Evolutionary conservation across 2,329 filamentous ascomycete species (phyloP), one percentile per base, ranked within the genome.

Genomic region (Beauveria asiatica): DNA sequence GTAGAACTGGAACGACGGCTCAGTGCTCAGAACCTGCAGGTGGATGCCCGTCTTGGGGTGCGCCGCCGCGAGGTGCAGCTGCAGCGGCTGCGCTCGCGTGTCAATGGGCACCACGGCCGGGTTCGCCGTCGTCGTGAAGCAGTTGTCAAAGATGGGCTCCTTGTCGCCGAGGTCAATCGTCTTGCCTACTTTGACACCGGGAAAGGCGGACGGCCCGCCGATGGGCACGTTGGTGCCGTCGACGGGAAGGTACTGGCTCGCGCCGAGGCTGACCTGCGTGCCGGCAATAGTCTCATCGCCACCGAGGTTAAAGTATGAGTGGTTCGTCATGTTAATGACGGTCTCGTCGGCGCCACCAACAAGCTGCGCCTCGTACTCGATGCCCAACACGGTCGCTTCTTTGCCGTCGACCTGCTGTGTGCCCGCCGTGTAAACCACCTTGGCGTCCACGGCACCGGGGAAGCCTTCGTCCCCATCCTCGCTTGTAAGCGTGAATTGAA

Each of bases 1-100:
- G 76, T 97, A 97, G 76, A 97, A 96, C 74, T 97, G 93, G 80
- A 97, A 97, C 0, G 91, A 90, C 0, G 94, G 94, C 78, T 97
- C 93, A 0, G 93, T 97, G 77, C 90, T 94, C 68, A 85, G 79
- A 6, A 96, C 88, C 73, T 97, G 90, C 54, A 97, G 84, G 71
- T 95, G 88, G 65, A 97, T 80, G 64, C 85, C 84, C 30, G 86
- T 88, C 54, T 78, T 79, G 6, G 90, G 84, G 72, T 97, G 90
- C 72, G 82, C 83, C 61, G 94, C 89, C 25, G 83, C 78, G 50
- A 90, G 83, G 50, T 93, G 83, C 62, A 82, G 84, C 61, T 78
- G 80, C 44, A 96, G 78, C 1, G 88, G 83, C 60, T 75, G 65
- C 49, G 67, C 64, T 64, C 88, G 84, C 11, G 88, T 90, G 72